phyloP scores from a whole-genome alignment of 2,329 filamentous ascomycete genomes.

The Sporothrix protearum region DNA sequence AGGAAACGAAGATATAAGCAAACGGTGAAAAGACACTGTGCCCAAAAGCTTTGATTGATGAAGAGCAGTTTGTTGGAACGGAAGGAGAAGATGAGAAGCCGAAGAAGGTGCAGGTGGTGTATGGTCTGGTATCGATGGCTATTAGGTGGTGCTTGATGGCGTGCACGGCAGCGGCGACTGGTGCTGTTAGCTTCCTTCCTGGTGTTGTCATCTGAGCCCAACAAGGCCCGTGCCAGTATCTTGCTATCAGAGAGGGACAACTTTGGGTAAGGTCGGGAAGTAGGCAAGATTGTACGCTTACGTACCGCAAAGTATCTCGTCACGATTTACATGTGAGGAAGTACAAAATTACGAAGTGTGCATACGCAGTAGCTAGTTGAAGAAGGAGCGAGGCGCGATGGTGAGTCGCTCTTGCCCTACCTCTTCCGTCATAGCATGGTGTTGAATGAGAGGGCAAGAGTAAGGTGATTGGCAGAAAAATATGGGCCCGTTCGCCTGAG shows the following conservation, averaged over 20 bases:
- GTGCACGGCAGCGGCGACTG: constrained; percentile 5
- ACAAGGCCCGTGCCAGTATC: neutral
- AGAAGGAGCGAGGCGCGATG: neutral
- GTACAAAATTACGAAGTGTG: neutral
- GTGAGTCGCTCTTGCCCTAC: neutral
- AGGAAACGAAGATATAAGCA: neutral
- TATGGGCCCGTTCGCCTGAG: neutral
- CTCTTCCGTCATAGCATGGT: neutral
- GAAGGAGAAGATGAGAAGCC: neutral
- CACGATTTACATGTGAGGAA: neutral
- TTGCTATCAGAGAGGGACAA: neutral
- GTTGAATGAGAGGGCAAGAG: neutral
- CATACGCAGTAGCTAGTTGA: neutral
- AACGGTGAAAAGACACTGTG: neutral
- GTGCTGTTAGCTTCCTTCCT: neutral
- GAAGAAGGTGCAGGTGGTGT: neutral
- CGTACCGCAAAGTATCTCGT: neutral
- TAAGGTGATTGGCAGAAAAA: neutral
- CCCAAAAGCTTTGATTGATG: neutral
- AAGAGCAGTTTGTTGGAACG: neutral
- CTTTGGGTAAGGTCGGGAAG: neutral
- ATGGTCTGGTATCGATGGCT: neutral
- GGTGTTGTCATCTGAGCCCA: constrained; percentile 17
- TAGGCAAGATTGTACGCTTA: neutral
- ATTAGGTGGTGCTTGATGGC: neutral